A percentile compares a stretch with the other conserved stretches of the same genome.
Evolutionary conservation across 805 yeast genomes (phyloP).

Genomic region (Metschnikowia lunata): DNA sequence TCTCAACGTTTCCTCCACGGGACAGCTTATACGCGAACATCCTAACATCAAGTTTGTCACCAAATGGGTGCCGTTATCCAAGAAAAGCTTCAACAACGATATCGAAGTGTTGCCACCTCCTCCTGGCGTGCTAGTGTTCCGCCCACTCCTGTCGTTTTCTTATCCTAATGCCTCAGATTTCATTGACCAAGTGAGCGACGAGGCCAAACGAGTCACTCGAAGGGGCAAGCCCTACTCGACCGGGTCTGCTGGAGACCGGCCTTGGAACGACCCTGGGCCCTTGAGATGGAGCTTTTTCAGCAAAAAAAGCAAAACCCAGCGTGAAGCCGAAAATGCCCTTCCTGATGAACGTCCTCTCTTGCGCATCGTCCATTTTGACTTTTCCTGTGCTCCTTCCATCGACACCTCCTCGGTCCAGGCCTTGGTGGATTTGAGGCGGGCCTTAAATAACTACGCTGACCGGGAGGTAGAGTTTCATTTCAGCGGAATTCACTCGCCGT

Average conservation of each 20-base stretch:
- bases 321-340: constrained; percentile 17
- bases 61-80: constrained; percentile 64
- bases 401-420: constrained; percentile 81
- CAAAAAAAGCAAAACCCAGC: constrained; percentile 8
- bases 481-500: constrained; percentile 76
- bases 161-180: constrained; percentile 79
- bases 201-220: constrained; percentile 56
- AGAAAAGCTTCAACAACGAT: constrained; percentile 49
- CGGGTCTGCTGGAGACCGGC: constrained; percentile 53
- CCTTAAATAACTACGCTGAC: constrained; percentile 70
- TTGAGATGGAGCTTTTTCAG: constrained; percentile 31
- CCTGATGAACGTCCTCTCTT: constrained; percentile 58
- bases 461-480: constrained; percentile 87
- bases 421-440: constrained; percentile 69
- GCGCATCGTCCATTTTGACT: constrained; percentile 73
- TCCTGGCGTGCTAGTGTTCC: constrained; percentile 82
- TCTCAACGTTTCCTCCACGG: constrained; percentile 17
- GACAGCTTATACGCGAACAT: constrained; percentile 21
- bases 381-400: constrained; percentile 66
- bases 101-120: constrained; percentile 73
- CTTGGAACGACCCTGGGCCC: constrained; percentile 90
- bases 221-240: constrained; percentile 48
- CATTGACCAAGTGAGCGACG: constrained; percentile 63
- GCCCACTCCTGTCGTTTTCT: constrained; percentile 75
- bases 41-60: constrained; percentile 46